Base-by-base conservation (phyloP, 2,329 filamentous ascomycete genomes). In the Phyllosticta paracitricarpa region DNA sequence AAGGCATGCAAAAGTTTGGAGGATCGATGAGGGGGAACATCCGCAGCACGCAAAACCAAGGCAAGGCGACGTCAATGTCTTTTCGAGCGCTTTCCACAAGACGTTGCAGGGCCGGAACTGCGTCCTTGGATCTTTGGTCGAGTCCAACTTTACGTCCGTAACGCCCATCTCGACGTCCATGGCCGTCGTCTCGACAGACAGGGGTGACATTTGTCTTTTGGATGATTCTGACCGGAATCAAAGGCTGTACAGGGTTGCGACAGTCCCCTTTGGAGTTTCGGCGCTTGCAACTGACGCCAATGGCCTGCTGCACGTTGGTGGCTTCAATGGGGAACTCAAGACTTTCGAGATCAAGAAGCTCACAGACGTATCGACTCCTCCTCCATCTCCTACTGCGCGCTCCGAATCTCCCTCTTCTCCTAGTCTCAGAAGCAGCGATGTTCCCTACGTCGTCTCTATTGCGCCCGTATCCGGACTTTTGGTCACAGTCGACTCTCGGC, bases 1-100 rank as follows among this genome's bases (percentile, higher is more conserved):
- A 58, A 85, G 94, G 26, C 93, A 97, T 75, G 85, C 97, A 72
- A 97, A 97, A 74, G 83, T 95, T 57, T 99, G 94, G 94, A 87
- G 87, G 66, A 82, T 94, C 10, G 89, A 94, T 40, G 90, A 93
- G 26, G 76, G 69, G 61, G 78, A 70, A 52, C 76, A 76, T 4
- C 88, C 88, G 24, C 87, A 89, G 24, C 60, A 66, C 0, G 64
- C 67, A 12, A 73, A 71, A 61, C 58, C 65, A 6, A 72, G 73
- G 33, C 71, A 71, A 61, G 72, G 71, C 63, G 70, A 75, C 26
- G 68, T 67, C 73, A 82, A 69, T 83, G 81, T 64, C 81, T 84
- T 69, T 59, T 65, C 70, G 55, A 28, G 19, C 9, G 67, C 71
- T 67, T 70, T 69, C 35, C 67, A 62, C 2, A 89, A 87, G 70